These are phyloP conservation scores for Achlya hypogyna DNA, from an alignment of 352 stramenopile genomes.

Conservation along the genomic window DNA sequence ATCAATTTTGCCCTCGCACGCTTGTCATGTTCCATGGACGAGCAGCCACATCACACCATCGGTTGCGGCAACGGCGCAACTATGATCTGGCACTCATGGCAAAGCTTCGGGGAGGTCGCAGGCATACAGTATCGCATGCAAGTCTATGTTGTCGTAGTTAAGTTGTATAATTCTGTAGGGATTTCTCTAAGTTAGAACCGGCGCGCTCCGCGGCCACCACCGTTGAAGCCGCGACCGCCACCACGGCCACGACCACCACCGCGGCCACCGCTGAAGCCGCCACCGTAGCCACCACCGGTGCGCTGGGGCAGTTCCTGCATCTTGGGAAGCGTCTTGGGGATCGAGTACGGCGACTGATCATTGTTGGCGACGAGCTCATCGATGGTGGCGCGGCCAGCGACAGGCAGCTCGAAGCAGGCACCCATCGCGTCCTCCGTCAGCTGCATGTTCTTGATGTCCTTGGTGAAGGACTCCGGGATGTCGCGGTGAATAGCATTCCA, in stretches of 20 bases:
- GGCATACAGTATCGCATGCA: background rate
- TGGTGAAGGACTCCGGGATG: constrained; percentile 60
- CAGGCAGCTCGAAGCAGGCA: constrained; percentile 86
- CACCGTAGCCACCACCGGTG: constrained; percentile 27
- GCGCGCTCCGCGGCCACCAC: constrained; percentile 22
- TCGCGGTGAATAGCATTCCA: constrained; percentile 87
- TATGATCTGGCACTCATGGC: too few relatives aligned
- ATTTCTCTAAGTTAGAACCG: constrained; percentile 17
- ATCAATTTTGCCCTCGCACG: background rate
- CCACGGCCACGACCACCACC: constrained; percentile 30
- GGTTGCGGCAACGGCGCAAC: too few relatives aligned
- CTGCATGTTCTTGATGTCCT: constrained; percentile 85
- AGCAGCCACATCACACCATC: too few relatives aligned
- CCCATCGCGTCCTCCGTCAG: constrained; percentile 81
- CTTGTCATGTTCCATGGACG: background rate
- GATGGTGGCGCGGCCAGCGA: constrained; percentile 46
- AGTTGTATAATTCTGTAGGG: background rate
- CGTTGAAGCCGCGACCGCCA: constrained; percentile 25
- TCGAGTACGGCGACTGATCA: constrained; percentile 60
- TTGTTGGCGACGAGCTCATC: constrained; percentile 69
- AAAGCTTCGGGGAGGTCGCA: too few relatives aligned
- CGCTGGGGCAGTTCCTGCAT: constrained; percentile 47
- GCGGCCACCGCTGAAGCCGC: constrained; percentile 26
- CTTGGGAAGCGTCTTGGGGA: constrained; percentile 66
- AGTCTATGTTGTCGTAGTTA: background rate